Evolutionary conservation across 306 rosid genomes (phyloP).

Genomic region (Senna tora): DNA sequence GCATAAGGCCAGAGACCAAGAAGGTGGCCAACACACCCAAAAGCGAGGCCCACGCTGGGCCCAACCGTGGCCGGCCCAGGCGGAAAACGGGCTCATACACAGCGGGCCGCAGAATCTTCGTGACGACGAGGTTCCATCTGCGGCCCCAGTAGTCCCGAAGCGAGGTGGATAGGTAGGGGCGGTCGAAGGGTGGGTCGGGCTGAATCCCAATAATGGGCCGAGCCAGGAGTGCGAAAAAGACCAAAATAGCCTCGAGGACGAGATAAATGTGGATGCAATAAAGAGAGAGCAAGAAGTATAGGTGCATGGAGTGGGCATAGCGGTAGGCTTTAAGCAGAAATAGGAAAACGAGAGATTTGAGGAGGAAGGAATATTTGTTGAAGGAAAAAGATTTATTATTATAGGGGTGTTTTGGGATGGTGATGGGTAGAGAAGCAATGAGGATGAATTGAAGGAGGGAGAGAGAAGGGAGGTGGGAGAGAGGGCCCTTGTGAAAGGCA

Average conservation of each 20-base stretch:
- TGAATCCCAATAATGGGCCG: background rate
- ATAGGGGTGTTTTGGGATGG: slow-evolving; percentile 20
- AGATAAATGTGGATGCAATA: slow-evolving; percentile 39
- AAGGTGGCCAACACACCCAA: slow-evolving; percentile 40
- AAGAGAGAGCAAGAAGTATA: too few relatives aligned
- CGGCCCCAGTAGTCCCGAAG: slow-evolving; percentile 28
- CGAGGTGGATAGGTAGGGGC: slow-evolving; percentile 24
- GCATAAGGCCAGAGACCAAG: slow-evolving; percentile 52
- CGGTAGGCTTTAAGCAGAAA: too few relatives aligned
- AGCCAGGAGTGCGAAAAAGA: slow-evolving; percentile 20
- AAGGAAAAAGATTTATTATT: too few relatives aligned
- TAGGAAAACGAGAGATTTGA: slow-evolving; percentile 22
- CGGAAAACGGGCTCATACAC: background rate
- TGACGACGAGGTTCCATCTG: slow-evolving; percentile 27
- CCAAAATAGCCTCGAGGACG: slow-evolving; percentile 44
- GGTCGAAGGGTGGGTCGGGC: slow-evolving; percentile 5
- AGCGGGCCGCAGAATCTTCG: background rate
- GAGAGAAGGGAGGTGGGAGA: slow-evolving; percentile 35
- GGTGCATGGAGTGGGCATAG: too few relatives aligned
- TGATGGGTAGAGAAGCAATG: slow-evolving; percentile 55
- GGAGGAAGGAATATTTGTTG: too few relatives aligned
- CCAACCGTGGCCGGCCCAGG: background rate
- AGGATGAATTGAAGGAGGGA: slow-evolving; percentile 46
- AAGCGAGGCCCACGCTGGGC: slow-evolving; percentile 31
- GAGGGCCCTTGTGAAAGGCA: slow-evolving; percentile 45